Percentiles rank a stretch among this genome's conserved stretches.
Conservation (phyloP, 495 filamentous ascomycete genomes). For the Podospora tetraspora region DNA sequence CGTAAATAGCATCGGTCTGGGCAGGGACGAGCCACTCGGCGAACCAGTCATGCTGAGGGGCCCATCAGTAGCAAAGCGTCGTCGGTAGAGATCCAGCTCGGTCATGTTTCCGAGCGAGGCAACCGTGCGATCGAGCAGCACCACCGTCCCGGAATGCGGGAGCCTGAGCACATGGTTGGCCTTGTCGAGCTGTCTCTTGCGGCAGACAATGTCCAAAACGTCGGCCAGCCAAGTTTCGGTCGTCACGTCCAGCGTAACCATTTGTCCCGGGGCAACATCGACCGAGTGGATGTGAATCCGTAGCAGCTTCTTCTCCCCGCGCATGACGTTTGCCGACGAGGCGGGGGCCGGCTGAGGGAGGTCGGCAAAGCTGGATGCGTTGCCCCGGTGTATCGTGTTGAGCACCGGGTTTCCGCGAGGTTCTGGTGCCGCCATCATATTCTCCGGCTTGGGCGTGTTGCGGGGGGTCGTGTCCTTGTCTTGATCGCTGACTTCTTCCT, state of each 20-base stretch:
- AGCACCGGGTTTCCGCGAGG: slow-evolving; percentile 57
- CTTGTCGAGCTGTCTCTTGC: slow-evolving; percentile 85
- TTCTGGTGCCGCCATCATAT: slow-evolving; percentile 22
- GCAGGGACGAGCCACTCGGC: slow-evolving; percentile 66
- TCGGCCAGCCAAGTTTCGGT: slow-evolving; percentile 94
- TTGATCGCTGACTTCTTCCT: slow-evolving; percentile 44
- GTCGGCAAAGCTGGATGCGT: slow-evolving; percentile 55
- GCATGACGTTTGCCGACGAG: slow-evolving; percentile 41
- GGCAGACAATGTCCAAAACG: slow-evolving; percentile 84
- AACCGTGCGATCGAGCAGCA: slow-evolving; percentile 77
- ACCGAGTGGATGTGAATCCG: slow-evolving; percentile 72
- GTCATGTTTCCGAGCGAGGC: slow-evolving; percentile 77
- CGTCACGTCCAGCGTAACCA: slow-evolving; percentile 75
- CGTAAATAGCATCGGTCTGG: slow-evolving; percentile 69
- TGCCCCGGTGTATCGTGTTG: slow-evolving; percentile 51
- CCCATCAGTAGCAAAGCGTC: slow-evolving; percentile 77
- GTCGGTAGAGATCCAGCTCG: slow-evolving; percentile 80
- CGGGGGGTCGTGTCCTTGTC: slow-evolving; percentile 37
- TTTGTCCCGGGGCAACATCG: slow-evolving; percentile 54
- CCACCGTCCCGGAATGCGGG: slow-evolving; percentile 74
- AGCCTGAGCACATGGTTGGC: slow-evolving; percentile 84
- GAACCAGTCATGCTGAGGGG: slow-evolving; percentile 71
- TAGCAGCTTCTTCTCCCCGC: slow-evolving; percentile 77
- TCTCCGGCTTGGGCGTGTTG: slow-evolving; percentile 42
- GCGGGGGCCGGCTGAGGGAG: slow-evolving; percentile 58